Percentiles rank a stretch among this genome's conserved stretches.
Evolutionary conservation across 208 protist species (phyloP).

Genomic region (Porcisia hertigi): DNA sequence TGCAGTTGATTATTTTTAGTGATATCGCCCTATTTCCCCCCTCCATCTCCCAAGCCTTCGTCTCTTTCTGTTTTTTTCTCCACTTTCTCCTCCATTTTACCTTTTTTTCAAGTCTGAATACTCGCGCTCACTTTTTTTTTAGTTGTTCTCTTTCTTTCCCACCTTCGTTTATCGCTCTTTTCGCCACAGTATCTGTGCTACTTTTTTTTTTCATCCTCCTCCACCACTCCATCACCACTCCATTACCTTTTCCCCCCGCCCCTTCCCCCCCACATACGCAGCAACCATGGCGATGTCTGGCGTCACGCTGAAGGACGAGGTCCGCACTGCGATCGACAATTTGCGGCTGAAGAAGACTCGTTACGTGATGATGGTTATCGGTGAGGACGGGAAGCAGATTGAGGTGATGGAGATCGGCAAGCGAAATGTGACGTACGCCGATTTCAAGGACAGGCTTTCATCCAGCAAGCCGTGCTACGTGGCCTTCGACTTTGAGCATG

Average conservation of each 20-base stretch:
- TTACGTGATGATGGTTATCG: slow-evolving; percentile 89
- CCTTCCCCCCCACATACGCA: background rate
- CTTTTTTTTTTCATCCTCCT: background rate
- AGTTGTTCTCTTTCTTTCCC: background rate
- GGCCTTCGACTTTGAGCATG: slow-evolving; percentile 92
- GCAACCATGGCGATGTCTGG: slow-evolving; percentile 85
- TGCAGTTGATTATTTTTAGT: too few relatives aligned
- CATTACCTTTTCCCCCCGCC: background rate
- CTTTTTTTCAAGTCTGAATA: background rate
- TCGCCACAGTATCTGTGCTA: background rate
- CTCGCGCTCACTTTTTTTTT: background rate
- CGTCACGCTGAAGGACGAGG: slow-evolving; percentile 73
- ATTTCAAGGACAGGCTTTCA: slow-evolving; percentile 75
- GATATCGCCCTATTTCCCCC: too few relatives aligned
- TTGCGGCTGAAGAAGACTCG: slow-evolving; percentile 85
- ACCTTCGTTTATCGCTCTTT: background rate
- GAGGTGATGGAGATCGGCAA: slow-evolving; percentile 64
- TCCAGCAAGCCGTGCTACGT: slow-evolving; percentile 85
- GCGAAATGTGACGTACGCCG: slow-evolving; percentile 59
- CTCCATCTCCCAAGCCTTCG: too few relatives aligned
- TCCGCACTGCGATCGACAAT: slow-evolving; percentile 62
- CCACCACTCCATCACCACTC: background rate
- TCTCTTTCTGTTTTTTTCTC: too few relatives aligned
- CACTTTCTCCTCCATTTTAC: background rate
- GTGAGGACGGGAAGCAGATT: slow-evolving; percentile 79